A percentile compares a stretch with the other conserved stretches of the same genome.
Conservation (phyloP, 73 alveolate species). For the Uronychia setigera region DNA sequence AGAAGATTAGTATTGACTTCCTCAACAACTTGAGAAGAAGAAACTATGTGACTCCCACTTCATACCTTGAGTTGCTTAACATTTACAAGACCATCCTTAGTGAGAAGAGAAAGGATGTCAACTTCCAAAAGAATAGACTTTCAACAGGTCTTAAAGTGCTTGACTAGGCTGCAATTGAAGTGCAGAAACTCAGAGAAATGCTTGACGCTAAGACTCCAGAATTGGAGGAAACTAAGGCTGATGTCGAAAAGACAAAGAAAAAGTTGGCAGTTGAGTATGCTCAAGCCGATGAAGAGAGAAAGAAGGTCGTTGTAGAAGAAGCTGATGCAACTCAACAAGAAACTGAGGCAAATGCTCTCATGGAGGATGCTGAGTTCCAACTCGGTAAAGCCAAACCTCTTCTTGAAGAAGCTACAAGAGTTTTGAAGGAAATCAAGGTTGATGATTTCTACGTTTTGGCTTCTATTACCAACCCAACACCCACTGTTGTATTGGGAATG, state of each 20-base stretch:
- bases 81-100: conserved; percentile 76
- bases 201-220: conserved; percentile 95
- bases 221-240: conserved; percentile 93
- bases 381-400: conserved; percentile 92
- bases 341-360: conserved; percentile 92
- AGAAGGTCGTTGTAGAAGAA: conserved; percentile 84
- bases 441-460: conserved; percentile 93
- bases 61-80: conserved; percentile 74
- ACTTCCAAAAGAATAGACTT: conserved; percentile 83
- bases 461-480: conserved; percentile 87
- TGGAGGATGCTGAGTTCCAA: conserved; percentile 92
- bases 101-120: conserved; percentile 90
- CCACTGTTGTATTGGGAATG: conserved; percentile 92
- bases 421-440: conserved; percentile 84
- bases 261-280: conserved; percentile 91
- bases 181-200: conserved; percentile 83
- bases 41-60: conserved; percentile 92
- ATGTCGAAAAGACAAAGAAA: conserved; percentile 91
- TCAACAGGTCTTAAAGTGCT: conserved; percentile 93
- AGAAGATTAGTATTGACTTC: conserved; percentile 64
- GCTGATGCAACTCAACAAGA: conserved; percentile 96
- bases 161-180: conserved; percentile 94
- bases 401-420: conserved; percentile 88
- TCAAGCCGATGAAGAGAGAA: conserved; percentile 88
- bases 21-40: conserved; percentile 87